These are phyloP conservation scores for Saccharomycopsis guyanensis DNA, from an alignment of 805 yeast genomes.

Conservation along the genomic window DNA sequence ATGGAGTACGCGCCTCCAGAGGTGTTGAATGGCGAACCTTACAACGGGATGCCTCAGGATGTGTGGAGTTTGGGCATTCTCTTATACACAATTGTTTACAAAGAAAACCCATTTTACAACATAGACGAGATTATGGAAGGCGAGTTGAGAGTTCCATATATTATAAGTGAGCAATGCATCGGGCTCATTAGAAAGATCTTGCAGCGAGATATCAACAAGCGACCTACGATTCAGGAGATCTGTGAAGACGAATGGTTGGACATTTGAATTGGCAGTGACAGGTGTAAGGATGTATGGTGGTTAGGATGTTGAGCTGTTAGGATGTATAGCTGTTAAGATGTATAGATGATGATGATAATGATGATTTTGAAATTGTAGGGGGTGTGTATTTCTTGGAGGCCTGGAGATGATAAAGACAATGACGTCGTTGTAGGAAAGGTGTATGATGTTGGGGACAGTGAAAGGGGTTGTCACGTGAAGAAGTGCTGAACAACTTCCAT, in stretches of 20 bases:
- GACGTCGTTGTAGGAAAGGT: no score
- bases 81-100: conserved; percentile 80
- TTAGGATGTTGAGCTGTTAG: no score
- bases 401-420: no score
- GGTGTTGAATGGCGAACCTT: conserved; percentile 79
- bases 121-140: conserved; percentile 95
- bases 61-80: conserved; percentile 95
- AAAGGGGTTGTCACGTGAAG: no score
- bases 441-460: no score
- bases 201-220: conserved; percentile 51
- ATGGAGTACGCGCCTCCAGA: conserved; percentile 98
- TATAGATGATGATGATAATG: no score
- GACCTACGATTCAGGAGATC: conserved; percentile 73
- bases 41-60: conserved; percentile 91
- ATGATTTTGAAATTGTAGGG: no score
- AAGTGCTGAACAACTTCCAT: no score
- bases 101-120: conserved; percentile 92
- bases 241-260: conserved; percentile 64
- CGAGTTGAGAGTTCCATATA: conserved; percentile 61
- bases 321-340: no score
- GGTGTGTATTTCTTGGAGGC: no score
- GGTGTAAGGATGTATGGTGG: neutral
- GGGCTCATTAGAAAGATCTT: conserved; percentile 58
- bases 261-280: conserved; percentile 21
- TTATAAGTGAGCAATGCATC: conserved; percentile 54